Evolutionary conservation across 768 basidiomycete genomes (phyloP).

Genomic region (Leucocoprinus leucothites): DNA sequence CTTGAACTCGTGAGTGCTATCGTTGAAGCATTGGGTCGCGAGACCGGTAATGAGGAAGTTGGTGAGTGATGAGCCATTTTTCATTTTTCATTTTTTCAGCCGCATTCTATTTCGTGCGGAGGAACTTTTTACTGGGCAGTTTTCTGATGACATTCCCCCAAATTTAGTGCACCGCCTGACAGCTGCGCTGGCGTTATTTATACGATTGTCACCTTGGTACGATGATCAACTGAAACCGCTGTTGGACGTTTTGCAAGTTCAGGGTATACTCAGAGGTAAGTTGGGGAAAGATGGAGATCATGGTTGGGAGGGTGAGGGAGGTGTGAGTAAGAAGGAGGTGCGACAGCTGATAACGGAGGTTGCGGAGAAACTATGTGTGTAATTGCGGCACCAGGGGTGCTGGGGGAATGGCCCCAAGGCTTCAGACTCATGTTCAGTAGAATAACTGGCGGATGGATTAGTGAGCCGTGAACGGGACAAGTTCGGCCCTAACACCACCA

Average conservation of each 20-base stretch:
- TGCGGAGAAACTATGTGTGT: conserved; percentile 40
- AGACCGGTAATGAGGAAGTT: conserved; percentile 75
- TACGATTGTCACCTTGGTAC: conserved; percentile 73
- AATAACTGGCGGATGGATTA: too few relatives aligned
- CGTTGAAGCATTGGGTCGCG: conserved; percentile 73
- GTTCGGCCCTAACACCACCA: neutral
- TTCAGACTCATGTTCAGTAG: too few relatives aligned
- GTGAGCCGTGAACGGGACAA: neutral
- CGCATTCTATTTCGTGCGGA: conserved; percentile 2
- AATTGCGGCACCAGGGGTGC: conserved; percentile 13
- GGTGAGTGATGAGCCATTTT: conserved; percentile 43
- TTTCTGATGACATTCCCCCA: neutral
- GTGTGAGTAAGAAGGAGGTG: conserved; percentile 63
- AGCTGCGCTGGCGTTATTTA: conserved; percentile 72
- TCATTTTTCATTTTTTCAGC: neutral
- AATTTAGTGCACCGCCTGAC: conserved; percentile 73
- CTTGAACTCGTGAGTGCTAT: conserved; percentile 80
- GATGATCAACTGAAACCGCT: conserved; percentile 51
- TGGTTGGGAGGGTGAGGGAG: conserved; percentile 42
- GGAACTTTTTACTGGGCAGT: too few relatives aligned
- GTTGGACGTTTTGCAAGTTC: conserved; percentile 69
- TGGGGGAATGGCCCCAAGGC: too few relatives aligned
- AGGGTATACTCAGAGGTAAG: conserved; percentile 55
- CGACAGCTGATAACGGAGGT: conserved; percentile 66
- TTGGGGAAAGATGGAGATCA: conserved; percentile 47